These are phyloP conservation scores for Colletotrichum tofieldiae DNA, from an alignment of 2,329 filamentous ascomycete species.

Conservation along the genomic window DNA sequence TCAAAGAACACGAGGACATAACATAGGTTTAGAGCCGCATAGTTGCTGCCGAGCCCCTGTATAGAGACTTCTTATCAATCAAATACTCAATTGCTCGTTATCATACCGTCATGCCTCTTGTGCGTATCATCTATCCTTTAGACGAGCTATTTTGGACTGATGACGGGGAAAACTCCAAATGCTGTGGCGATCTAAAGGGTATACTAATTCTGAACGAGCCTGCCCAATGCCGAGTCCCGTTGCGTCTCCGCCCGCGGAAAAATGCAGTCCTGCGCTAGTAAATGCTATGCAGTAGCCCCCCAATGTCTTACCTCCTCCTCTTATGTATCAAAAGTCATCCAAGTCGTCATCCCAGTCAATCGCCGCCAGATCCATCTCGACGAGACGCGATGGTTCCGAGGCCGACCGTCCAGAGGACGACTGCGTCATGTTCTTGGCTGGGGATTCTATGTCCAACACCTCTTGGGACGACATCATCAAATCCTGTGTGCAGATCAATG, in stretches of 20 bases:
- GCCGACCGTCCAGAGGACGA: slow-evolving; percentile 18
- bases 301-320: background rate
- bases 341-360: slow-evolving; percentile 42
- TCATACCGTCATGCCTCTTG: background rate
- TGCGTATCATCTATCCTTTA: background rate
- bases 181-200: slow-evolving; percentile 15
- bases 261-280: background rate
- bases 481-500: slow-evolving; percentile 63
- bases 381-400: slow-evolving; percentile 3
- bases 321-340: slow-evolving; percentile 38
- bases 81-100: background rate
- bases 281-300: background rate
- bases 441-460: slow-evolving; percentile 58
- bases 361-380: slow-evolving; percentile 33
- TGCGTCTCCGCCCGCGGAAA: background rate
- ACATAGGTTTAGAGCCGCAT: slow-evolving; percentile 1
- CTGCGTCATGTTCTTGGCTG: slow-evolving; percentile 34
- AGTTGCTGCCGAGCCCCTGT: background rate
- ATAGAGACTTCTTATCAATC: slow-evolving; percentile 12
- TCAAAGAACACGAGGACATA: background rate
- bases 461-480: slow-evolving; percentile 64
- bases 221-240: background rate
- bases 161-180: background rate
- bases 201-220: slow-evolving; percentile 11
- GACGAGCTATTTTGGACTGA: background rate